These are phyloP conservation scores for Beta lomatogona DNA, from an alignment of 179 eudicot genomes.

Conservation along the genomic window DNA sequence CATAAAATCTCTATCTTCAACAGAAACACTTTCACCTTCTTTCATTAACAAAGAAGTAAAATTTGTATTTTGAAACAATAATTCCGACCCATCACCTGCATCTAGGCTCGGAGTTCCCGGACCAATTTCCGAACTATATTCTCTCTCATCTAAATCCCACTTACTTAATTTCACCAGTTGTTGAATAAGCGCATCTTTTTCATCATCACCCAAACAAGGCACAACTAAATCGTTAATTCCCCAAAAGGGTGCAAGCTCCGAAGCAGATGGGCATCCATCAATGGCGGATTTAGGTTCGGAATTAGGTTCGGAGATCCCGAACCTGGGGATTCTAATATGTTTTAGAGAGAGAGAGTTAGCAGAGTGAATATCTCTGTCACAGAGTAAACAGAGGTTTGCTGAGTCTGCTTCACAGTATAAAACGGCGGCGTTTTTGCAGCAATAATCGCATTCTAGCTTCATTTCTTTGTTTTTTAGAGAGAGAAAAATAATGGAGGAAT, in stretches of 20 bases:
- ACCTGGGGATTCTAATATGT: conserved; percentile 17
- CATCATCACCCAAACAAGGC: conserved; percentile 28
- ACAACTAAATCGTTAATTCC: conserved; percentile 25
- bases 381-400: conserved; percentile 31
- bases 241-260: conserved; percentile 23
- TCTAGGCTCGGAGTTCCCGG: conserved; percentile 36
- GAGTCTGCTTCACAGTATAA: conserved; percentile 36
- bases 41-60: conserved; percentile 32
- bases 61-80: conserved; percentile 8
- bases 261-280: conserved; percentile 24
- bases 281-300: conserved; percentile 18
- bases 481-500: not conserved
- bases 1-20: conserved; percentile 28
- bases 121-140: conserved; percentile 24
- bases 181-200: conserved; percentile 14
- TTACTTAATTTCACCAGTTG: conserved; percentile 28
- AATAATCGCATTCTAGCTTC: conserved; percentile 31
- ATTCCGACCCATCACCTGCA: conserved; percentile 16
- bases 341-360: conserved; percentile 33
- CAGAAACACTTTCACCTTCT: conserved; percentile 17
- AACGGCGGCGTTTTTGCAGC: conserved; percentile 35
- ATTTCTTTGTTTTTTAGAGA: not conserved
- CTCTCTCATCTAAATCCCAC: conserved; percentile 31
- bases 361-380: conserved; percentile 34
- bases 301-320: conserved; percentile 11